Evolutionary conservation across 441 rosid species (phyloP).

Genomic region (Erysimum pusillum): DNA sequence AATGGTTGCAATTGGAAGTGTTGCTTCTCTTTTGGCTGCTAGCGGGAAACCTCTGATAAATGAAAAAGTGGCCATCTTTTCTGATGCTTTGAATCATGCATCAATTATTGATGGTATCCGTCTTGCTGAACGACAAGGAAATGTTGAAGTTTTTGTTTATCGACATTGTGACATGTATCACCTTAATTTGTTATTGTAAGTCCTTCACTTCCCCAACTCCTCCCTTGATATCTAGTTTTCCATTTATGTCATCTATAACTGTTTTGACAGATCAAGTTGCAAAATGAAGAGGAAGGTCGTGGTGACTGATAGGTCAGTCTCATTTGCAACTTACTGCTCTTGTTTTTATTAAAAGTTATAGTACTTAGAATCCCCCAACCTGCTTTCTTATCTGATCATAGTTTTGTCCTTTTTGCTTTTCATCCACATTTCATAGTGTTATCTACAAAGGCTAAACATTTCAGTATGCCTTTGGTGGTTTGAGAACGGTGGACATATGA

Average conservation of each 20-base stretch:
- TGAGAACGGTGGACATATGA: constrained; percentile 11
- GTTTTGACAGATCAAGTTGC: constrained; percentile 73
- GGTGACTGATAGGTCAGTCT: constrained; percentile 89
- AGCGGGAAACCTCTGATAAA: constrained; percentile 54
- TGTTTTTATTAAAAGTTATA: not conserved
- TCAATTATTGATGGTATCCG: constrained; percentile 94
- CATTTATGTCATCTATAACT: constrained; percentile 30
- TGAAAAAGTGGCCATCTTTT: constrained; percentile 85
- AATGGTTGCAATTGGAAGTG: constrained; percentile 90
- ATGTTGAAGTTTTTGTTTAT: constrained; percentile 69
- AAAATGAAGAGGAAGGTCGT: constrained; percentile 81
- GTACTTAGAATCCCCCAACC: not conserved
- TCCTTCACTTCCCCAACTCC: constrained; percentile 34
- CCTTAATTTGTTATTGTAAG: constrained; percentile 76
- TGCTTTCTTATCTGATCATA: constrained; percentile 4
- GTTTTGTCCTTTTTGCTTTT: not conserved
- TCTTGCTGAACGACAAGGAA: constrained; percentile 79
- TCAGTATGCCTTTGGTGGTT: constrained; percentile 6
- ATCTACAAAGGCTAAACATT: constrained; percentile 19
- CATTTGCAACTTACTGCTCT: constrained; percentile 24
- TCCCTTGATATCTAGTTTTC: constrained; percentile 13
- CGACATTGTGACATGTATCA: constrained; percentile 89
- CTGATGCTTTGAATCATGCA: constrained; percentile 94
- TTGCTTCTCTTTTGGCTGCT: constrained; percentile 68
- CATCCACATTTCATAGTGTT: not conserved